Evolutionary conservation across 805 yeast species (phyloP), one percentile per base, ranked within the genome.

Genomic region (Cyberlindnera misumaiensis): DNA sequence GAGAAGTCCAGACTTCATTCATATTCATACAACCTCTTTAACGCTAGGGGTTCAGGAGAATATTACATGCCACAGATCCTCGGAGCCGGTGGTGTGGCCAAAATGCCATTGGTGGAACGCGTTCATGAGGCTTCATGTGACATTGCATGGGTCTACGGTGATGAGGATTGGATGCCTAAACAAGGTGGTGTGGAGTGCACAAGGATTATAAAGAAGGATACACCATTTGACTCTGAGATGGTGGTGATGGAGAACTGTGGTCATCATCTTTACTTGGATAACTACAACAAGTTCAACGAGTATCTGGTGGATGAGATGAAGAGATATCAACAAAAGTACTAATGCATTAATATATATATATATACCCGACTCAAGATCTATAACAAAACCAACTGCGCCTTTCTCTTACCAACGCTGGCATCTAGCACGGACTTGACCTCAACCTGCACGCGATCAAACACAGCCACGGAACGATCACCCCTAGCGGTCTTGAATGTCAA

Each of bases 81-180:
- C 17, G 89, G 86, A 0, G 95, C 96, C 6, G 98, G 97, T 3
- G 97, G 95, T 0, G 75, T 77, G 35, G 95, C 97, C 1, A 67
- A 96, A 44, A 64, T 72, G 49, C 95, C 97, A 1, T 63, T 90
- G 38, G 58, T 68, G 4, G 55, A 63, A 13, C 48, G 52, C 15
- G 67, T 71, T 24, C 62, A 68, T 16, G 49, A 58, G 11, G 58
- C 81, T 9, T 62, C 70, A 5, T 76, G 85, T 52, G 77, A 83
- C 29, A 65, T 87, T 26, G 57, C 71, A 6, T 93, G 97, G 97
- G 63, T 83, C 46, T 90, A 90, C 50, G 98, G 98, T 1, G 80
- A 77, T 45, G 59, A 65, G 14, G 85, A 78, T 53, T 83, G 90
- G 89, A 77, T 79, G 75, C 58, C 56, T 13, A 51, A 47, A n/a